Conservation (phyloP, 441 rosid species). For the Macaranga tanarius region DNA sequence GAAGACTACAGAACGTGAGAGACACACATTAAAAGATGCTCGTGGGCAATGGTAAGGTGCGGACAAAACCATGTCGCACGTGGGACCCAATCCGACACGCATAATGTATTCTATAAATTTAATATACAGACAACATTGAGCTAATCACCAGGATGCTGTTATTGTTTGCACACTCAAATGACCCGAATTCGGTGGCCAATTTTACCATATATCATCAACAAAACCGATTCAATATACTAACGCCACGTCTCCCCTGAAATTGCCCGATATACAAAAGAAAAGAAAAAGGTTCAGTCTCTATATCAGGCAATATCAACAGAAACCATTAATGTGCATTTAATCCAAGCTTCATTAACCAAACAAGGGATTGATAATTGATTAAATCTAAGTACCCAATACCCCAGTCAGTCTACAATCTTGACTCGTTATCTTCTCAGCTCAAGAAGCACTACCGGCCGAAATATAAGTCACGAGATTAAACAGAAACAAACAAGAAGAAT, state of each 20-base stretch:
- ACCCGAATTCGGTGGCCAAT: neutral
- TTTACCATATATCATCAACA: neutral
- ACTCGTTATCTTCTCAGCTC: neutral
- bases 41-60: neutral
- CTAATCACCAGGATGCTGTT: constrained; percentile 13
- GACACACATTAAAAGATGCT: constrained; percentile 12
- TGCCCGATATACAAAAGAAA: neutral
- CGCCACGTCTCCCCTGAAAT: constrained; percentile 6
- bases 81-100: constrained; percentile 27
- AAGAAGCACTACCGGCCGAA: neutral
- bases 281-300: no score
- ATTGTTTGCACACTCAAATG: no score
- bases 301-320: neutral
- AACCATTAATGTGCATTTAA: neutral
- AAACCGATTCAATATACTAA: neutral
- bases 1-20: neutral
- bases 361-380: no score
- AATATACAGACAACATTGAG: constrained; percentile 8
- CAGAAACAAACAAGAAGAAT: neutral
- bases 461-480: neutral
- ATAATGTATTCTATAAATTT: neutral
- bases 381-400: neutral
- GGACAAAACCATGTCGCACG: constrained; percentile 13
- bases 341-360: constrained; percentile 2
- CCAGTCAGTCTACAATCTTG: neutral